phyloP scores from a whole-genome alignment of 176 grass and related monocot genomes.

The Elymus sibiricus region DNA sequence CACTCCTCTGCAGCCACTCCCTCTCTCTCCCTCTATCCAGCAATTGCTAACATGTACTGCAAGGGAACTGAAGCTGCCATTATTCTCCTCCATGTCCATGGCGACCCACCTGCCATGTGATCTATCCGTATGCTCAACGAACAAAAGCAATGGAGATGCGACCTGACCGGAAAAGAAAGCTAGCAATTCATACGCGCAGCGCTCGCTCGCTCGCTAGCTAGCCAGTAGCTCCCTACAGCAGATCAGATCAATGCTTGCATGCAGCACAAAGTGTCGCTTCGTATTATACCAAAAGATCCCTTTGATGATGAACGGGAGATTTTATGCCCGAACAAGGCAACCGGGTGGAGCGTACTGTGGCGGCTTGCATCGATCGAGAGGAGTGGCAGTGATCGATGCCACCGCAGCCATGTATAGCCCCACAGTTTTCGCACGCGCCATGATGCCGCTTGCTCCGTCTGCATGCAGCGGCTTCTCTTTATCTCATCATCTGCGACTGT shows the following conservation, averaged over 20 bases:
- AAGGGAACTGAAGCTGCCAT: neutral
- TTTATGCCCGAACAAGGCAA: slow-evolving; percentile 27
- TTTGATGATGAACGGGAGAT: slow-evolving; percentile 39
- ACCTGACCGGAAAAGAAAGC: neutral
- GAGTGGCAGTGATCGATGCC: slow-evolving; percentile 25
- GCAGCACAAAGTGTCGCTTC: slow-evolving; percentile 18
- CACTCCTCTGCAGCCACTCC: neutral
- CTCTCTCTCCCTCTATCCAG: neutral
- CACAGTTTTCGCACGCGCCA: slow-evolving; percentile 45
- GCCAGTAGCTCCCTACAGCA: neutral
- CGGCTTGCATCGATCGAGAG: slow-evolving; percentile 10
- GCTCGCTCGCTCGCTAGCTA: neutral
- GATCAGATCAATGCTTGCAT: neutral
- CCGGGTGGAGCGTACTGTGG: slow-evolving; percentile 26
- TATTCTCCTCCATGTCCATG: neutral
- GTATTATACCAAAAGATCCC: slow-evolving; percentile 44
- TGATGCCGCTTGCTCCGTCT: slow-evolving; percentile 20
- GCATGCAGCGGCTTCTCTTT: neutral
- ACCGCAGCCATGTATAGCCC: slow-evolving; percentile 17
- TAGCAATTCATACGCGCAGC: neutral
- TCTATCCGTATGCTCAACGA: neutral
- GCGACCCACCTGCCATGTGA: neutral
- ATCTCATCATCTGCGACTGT: neutral
- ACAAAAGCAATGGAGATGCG: neutral
- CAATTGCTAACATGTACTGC: neutral